A percentile compares a stretch with the other conserved stretches of the same genome.
Conservation (phyloP, 371 early-diverging fungal genomes). For the Rhizopus arrhizus region DNA sequence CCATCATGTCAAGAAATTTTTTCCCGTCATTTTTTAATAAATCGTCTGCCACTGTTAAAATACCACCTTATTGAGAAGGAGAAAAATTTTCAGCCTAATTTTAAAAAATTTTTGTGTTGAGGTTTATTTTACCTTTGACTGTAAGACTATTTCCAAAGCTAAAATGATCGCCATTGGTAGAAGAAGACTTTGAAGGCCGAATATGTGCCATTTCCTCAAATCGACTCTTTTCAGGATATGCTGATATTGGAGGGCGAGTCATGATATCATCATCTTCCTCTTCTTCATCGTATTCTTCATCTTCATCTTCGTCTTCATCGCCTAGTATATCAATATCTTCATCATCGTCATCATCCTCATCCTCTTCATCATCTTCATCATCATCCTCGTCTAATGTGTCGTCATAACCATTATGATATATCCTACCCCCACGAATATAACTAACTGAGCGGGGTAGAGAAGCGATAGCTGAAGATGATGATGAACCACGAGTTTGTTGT, state of each 20-base stretch:
- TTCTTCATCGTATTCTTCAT: slow-evolving; percentile 49
- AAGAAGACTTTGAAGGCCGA: slow-evolving; percentile 22
- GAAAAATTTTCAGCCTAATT: not conserved
- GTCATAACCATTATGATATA: slow-evolving; percentile 23
- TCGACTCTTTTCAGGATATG: slow-evolving; percentile 24
- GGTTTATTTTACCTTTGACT: slow-evolving; percentile 60
- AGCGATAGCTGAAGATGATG: slow-evolving; percentile 1
- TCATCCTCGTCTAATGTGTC: slow-evolving; percentile 17
- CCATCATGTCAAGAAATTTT: slow-evolving; percentile 82
- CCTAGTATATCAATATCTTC: slow-evolving; percentile 46
- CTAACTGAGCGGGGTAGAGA: not conserved
- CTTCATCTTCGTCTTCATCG: slow-evolving; percentile 49
- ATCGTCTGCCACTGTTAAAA: slow-evolving; percentile 25
- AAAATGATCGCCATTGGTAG: slow-evolving; percentile 34
- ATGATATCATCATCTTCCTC: slow-evolving; percentile 15
- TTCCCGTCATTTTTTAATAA: slow-evolving; percentile 1
- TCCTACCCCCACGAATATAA: slow-evolving; percentile 3
- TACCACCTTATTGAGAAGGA: slow-evolving; percentile 55
- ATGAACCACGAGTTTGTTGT: slow-evolving; percentile 50
- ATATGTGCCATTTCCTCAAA: slow-evolving; percentile 35
- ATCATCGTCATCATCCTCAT: slow-evolving; percentile 49
- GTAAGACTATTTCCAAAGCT: slow-evolving; percentile 73
- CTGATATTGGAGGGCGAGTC: slow-evolving; percentile 20
- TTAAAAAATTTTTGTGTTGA: not conserved
- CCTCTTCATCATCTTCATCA: slow-evolving; percentile 33